These are phyloP conservation scores for Leccinum variicolor DNA, from an alignment of 768 basidiomycete genomes.

Conservation along the genomic window DNA sequence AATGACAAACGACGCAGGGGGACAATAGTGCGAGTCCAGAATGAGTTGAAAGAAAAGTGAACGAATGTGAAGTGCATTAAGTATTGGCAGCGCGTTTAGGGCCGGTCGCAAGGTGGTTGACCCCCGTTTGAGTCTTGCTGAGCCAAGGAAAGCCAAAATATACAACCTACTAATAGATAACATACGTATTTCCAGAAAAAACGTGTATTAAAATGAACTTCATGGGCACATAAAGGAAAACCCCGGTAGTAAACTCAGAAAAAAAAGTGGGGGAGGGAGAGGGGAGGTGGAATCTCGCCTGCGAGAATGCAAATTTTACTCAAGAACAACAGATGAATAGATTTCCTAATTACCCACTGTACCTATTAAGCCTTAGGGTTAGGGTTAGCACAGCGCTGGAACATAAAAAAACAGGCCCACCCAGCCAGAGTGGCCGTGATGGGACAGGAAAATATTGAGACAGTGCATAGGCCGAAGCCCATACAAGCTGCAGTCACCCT, in stretches of 20 bases:
- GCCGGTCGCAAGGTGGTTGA: slow-evolving; percentile 8
- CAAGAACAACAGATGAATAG: too few species aligned
- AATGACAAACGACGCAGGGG: slow-evolving; percentile 23
- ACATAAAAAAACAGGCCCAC: slow-evolving; percentile 38
- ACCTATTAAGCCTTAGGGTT: slow-evolving; percentile 14
- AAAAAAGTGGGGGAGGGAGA: neutral
- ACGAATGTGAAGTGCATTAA: rapidly evolving
- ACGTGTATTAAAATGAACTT: slow-evolving; percentile 22
- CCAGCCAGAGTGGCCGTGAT: slow-evolving; percentile 54
- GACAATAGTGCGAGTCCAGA: slow-evolving; percentile 37
- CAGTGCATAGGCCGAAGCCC: slow-evolving; percentile 71
- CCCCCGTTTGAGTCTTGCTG: neutral
- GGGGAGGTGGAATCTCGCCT: neutral
- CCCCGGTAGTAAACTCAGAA: neutral
- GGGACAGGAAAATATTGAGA: slow-evolving; percentile 79
- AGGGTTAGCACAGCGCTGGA: slow-evolving; percentile 18
- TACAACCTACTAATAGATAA: neutral
- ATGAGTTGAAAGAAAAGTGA: slow-evolving; percentile 22
- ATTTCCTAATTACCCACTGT: neutral
- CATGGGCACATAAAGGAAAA: neutral
- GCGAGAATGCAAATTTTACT: slow-evolving; percentile 4
- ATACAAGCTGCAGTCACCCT: slow-evolving; percentile 45
- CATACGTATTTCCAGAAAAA: slow-evolving; percentile 12
- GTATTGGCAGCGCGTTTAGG: slow-evolving; percentile 10
- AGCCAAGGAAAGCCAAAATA: slow-evolving; percentile 3